phyloP scores from a whole-genome alignment of 257 asterid species.

The Orobanche coerulescens region DNA sequence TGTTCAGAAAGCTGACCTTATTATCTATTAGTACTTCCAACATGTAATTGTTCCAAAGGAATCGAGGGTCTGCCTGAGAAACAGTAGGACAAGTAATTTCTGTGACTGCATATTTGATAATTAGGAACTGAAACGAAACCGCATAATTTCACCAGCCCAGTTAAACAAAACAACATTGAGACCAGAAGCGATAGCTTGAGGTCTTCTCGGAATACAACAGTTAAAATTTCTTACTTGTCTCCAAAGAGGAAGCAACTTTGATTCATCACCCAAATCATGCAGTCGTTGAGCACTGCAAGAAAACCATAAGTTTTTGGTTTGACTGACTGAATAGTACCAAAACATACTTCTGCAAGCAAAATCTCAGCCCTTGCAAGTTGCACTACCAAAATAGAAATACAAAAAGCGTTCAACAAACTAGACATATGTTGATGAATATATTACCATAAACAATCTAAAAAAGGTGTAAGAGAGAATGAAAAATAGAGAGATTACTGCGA shows the following conservation, averaged over 20 bases:
- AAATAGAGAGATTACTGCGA: slow-evolving; percentile 1
- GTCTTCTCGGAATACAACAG: slow-evolving; percentile 14
- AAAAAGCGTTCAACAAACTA: background rate
- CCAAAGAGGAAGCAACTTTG: slow-evolving; percentile 95
- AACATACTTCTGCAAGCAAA: slow-evolving; percentile 6
- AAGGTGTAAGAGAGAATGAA: background rate
- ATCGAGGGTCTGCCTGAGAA: slow-evolving; percentile 93
- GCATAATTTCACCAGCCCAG: slow-evolving; percentile 3
- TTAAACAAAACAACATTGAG: background rate
- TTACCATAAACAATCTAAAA: slow-evolving; percentile 1
- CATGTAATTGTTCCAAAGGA: slow-evolving; percentile 96
- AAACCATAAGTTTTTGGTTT: slow-evolving; percentile 16
- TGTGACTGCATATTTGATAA: background rate
- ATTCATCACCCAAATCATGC: slow-evolving; percentile 88
- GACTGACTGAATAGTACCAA: slow-evolving; percentile 15
- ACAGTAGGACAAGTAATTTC: slow-evolving; percentile 7
- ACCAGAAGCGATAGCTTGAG: slow-evolving; percentile 18
- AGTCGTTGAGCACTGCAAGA: slow-evolving; percentile 77
- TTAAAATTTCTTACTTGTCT: slow-evolving; percentile 64
- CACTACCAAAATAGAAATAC: slow-evolving; percentile 12
- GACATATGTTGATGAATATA: background rate
- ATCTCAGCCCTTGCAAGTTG: slow-evolving; percentile 7
- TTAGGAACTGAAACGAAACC: slow-evolving; percentile 11
- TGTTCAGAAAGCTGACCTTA: slow-evolving; percentile 51
- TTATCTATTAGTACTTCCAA: slow-evolving; percentile 87